These are phyloP conservation scores for Chrysoporthe puriensis DNA, from an alignment of 2,329 filamentous ascomycete species.

Conservation along the genomic window DNA sequence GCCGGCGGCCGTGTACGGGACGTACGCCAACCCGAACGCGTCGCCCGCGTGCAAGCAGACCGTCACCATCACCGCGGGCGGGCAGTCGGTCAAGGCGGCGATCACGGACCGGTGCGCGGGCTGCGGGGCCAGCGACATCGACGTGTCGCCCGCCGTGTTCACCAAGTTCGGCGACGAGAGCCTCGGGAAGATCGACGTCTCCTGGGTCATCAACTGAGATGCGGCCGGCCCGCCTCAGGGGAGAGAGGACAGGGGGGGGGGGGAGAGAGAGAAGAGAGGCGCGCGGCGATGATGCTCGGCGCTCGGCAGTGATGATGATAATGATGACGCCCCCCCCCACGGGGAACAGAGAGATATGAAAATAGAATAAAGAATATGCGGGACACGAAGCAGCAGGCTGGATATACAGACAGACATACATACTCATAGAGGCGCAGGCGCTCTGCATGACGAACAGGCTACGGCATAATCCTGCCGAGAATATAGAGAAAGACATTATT, in stretches of 20 bases:
- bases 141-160: conserved; percentile 24
- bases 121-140: conserved; percentile 14
- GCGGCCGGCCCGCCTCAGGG: not conserved
- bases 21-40: conserved; percentile 20
- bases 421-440: not conserved
- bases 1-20: conserved; percentile 15
- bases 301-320: not conserved
- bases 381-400: not conserved
- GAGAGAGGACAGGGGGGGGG: too few relatives aligned
- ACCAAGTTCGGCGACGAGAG: conserved; percentile 14
- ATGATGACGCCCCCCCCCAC: not conserved
- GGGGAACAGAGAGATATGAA: not conserved
- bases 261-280: too few relatives aligned
- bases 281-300: too few relatives aligned
- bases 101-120: conserved; percentile 22
- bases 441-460: not conserved
- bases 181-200: conserved; percentile 15
- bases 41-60: conserved; percentile 20
- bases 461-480: not conserved
- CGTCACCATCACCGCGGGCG: conserved; percentile 15
- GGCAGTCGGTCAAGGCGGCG: conserved; percentile 22
- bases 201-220: conserved; percentile 19
- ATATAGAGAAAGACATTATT: not conserved
- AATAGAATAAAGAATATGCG: not conserved
- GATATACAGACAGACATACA: not conserved